Conservation (phyloP, 116 monocot species). For the Thalassia testudinum region DNA sequence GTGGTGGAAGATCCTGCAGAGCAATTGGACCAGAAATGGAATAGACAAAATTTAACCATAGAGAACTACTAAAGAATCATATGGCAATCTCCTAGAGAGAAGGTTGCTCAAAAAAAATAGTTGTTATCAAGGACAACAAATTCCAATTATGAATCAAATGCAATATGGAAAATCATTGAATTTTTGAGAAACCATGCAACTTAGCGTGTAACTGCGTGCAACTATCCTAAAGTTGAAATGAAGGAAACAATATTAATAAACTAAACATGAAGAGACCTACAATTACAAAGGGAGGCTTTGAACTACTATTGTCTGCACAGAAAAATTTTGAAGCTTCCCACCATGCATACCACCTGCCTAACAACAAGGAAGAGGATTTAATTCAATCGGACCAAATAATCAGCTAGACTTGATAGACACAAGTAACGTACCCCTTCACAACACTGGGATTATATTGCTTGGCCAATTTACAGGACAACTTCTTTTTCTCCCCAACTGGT, state of each 20-base stretch:
- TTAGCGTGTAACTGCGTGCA: too few relatives aligned
- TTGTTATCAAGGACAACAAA: too few relatives aligned
- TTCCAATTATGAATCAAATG: too few relatives aligned
- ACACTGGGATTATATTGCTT: slow-evolving; percentile 72
- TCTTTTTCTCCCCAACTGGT: slow-evolving; percentile 54
- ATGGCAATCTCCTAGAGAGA: too few relatives aligned
- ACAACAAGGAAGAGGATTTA: neutral
- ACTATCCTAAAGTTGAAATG: too few relatives aligned
- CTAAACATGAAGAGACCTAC: slow-evolving; percentile 20
- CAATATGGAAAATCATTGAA: too few relatives aligned
- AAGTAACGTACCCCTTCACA: slow-evolving; percentile 56
- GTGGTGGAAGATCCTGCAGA: slow-evolving; percentile 60
- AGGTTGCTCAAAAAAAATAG: too few relatives aligned
- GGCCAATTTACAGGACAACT: slow-evolving; percentile 56
- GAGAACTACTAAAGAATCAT: too few relatives aligned
- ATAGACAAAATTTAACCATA: too few relatives aligned
- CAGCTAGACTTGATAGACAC: neutral
- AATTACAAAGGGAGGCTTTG: slow-evolving; percentile 70
- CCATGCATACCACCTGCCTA: slow-evolving; percentile 72
- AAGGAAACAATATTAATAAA: neutral
- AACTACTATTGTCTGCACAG: slow-evolving; percentile 48
- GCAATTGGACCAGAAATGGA: too few relatives aligned
- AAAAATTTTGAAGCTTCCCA: slow-evolving; percentile 66
- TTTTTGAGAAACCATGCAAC: too few relatives aligned
- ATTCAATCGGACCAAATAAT: neutral